Percentiles rank a stretch among this genome's conserved stretches.
phyloP scores from a whole-genome alignment of 1,284 basidiomycete species.

The Melampsora larici-populina region DNA sequence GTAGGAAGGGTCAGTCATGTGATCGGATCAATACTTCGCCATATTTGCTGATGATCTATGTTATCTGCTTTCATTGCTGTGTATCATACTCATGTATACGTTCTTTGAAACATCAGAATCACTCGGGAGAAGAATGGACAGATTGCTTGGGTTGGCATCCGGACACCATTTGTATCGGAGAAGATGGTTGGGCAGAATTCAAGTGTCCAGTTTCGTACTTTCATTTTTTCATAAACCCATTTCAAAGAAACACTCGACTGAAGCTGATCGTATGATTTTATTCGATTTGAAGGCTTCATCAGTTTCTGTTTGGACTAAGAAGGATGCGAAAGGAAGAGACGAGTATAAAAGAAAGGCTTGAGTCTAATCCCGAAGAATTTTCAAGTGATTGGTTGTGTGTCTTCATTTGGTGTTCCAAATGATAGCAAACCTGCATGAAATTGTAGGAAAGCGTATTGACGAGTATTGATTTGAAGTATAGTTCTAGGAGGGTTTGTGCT shows the following conservation, averaged over 20 bases:
- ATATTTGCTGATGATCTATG: constrained; percentile 14
- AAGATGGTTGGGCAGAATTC: constrained; percentile 59
- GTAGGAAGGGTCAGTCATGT: constrained; percentile 54
- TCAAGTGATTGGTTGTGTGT: no score
- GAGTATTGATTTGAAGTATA: no score
- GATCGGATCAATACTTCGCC: background rate
- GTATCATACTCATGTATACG: no score
- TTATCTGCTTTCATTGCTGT: constrained; percentile 18
- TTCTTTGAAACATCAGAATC: constrained; percentile 52
- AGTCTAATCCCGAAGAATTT: no score
- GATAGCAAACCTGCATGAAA: no score
- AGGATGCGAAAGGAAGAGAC: constrained; percentile 57
- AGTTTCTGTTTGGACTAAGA: constrained; percentile 60
- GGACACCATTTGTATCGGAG: constrained; percentile 59
- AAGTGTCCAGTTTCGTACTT: constrained; percentile 17
- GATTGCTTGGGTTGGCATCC: constrained; percentile 61
- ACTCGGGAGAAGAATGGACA: constrained; percentile 61
- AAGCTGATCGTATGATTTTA: constrained; percentile 56
- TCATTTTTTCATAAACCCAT: background rate
- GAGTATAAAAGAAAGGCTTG: constrained; percentile 51
- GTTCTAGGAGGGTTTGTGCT: no score
- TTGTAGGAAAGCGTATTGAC: no score
- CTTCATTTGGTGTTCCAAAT: no score
- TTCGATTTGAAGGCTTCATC: constrained; percentile 51
- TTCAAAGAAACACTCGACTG: background rate